Conservation (phyloP, 495 filamentous ascomycete genomes). For the Talaromyces thailandensis region DNA sequence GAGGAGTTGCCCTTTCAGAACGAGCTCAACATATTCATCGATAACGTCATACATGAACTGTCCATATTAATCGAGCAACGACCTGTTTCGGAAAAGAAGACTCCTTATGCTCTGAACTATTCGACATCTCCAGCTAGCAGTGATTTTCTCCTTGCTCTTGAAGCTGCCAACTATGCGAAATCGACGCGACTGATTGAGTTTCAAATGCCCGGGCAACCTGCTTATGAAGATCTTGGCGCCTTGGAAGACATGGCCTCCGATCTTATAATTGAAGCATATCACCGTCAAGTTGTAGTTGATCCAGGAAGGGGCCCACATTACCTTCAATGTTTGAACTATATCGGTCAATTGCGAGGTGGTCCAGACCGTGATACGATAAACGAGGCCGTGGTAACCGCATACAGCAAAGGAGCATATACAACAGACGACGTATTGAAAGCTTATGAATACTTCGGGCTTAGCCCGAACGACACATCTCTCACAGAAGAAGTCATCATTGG, state of each 20-base stretch:
- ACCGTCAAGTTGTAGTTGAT: slow-evolving; percentile 29
- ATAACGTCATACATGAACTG: slow-evolving; percentile 48
- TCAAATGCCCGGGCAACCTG: slow-evolving; percentile 28
- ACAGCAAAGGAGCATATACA: slow-evolving; percentile 33
- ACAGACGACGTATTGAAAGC: slow-evolving; percentile 46
- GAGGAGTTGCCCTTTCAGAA: slow-evolving; percentile 34
- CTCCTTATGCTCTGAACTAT: slow-evolving; percentile 17
- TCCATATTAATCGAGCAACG: slow-evolving; percentile 32
- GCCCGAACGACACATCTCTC: slow-evolving; percentile 22
- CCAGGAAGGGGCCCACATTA: slow-evolving; percentile 20
- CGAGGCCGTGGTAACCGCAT: slow-evolving; percentile 27
- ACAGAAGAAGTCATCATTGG: slow-evolving; percentile 50
- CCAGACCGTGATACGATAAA: slow-evolving; percentile 27
- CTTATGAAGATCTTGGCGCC: slow-evolving; percentile 34
- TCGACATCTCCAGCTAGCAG: slow-evolving; percentile 21
- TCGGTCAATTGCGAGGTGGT: slow-evolving; percentile 23
- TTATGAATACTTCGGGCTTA: slow-evolving; percentile 44
- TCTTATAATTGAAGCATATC: slow-evolving; percentile 28
- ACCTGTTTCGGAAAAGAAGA: slow-evolving; percentile 35
- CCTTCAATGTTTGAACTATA: slow-evolving; percentile 26
- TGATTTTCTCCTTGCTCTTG: slow-evolving; percentile 36
- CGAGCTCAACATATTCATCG: slow-evolving; percentile 37
- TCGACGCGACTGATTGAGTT: slow-evolving; percentile 22
- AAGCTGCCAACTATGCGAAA: slow-evolving; percentile 37
- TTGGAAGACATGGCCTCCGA: slow-evolving; percentile 34